Conservation (phyloP, 148 eudicot genomes). For the Rhododendron williamsianum region DNA sequence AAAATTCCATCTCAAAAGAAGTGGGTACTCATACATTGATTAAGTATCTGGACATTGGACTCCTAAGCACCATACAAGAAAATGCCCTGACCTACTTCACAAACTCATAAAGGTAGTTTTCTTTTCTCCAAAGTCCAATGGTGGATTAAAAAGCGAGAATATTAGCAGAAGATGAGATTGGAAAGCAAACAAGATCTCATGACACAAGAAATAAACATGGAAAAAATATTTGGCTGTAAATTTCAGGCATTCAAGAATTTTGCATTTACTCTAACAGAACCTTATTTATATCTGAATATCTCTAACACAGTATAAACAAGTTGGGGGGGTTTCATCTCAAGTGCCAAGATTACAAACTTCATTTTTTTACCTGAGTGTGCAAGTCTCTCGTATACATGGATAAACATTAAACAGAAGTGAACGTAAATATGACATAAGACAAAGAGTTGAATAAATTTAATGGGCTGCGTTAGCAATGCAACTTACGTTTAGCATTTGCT, state of each 20-base stretch:
- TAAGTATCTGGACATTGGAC: not conserved
- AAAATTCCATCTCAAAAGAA: not conserved
- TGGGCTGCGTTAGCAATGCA: not conserved
- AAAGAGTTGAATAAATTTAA: not conserved
- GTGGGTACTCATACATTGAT: not conserved
- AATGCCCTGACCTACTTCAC: not conserved
- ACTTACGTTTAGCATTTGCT: conserved; percentile 48
- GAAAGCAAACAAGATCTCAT: not conserved
- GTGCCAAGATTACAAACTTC: not conserved
- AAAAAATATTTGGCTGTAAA: not conserved
- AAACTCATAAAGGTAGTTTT: not conserved
- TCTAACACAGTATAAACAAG: not conserved
- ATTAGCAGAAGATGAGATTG: not conserved
- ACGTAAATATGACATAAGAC: not conserved
- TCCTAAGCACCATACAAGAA: not conserved
- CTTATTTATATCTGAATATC: not conserved
- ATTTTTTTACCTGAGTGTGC: not conserved
- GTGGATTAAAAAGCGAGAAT: not conserved
- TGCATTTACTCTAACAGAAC: not conserved
- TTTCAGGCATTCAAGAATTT: not conserved
- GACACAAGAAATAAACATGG: not conserved
- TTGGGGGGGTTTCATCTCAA: not conserved
- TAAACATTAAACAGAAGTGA: not conserved
- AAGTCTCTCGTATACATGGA: not conserved
- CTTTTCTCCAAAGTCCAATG: not conserved